These are phyloP conservation scores for Pilatotrama ljubarskyi DNA, from an alignment of 768 basidiomycete genomes.

Conservation along the genomic window DNA sequence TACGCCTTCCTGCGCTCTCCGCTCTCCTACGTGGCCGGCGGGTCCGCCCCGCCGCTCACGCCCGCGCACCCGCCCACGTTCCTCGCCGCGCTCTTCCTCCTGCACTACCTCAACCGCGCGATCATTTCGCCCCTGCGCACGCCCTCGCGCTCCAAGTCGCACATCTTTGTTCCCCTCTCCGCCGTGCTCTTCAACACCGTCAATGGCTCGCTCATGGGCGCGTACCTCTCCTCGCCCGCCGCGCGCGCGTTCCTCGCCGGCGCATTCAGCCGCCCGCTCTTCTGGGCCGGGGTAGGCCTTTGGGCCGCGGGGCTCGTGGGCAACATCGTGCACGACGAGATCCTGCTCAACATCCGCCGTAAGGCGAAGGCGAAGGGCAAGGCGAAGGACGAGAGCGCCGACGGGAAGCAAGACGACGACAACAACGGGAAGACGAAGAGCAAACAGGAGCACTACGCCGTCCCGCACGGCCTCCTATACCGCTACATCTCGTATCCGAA, in stretches of 20 bases:
- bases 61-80: constrained; percentile 46
- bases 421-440: constrained; percentile 33
- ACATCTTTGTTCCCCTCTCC: constrained; percentile 59
- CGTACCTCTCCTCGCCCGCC: constrained; percentile 63
- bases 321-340: constrained; percentile 89
- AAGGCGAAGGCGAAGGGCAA: constrained; percentile 45
- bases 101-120: constrained; percentile 85
- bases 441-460: constrained; percentile 61
- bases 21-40: constrained; percentile 37
- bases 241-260: constrained; percentile 45
- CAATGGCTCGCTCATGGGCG: constrained; percentile 72
- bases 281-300: constrained; percentile 62
- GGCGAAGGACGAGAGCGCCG: constrained; percentile 23
- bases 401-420: constrained; percentile 20
- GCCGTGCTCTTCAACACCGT: constrained; percentile 66
- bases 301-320: constrained; percentile 76
- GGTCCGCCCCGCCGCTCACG: constrained; percentile 29
- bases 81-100: constrained; percentile 58
- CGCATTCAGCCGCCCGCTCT: constrained; percentile 41
- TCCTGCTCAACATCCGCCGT: constrained; percentile 79
- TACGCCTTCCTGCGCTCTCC: constrained; percentile 50
- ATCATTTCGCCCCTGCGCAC: constrained; percentile 78
- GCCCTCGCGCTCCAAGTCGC: constrained; percentile 74
- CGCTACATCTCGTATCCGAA: constrained; percentile 85
- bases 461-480: constrained; percentile 81